These are phyloP conservation scores for Entonaema liquescens DNA, from an alignment of 495 filamentous ascomycete genomes.

Conservation along the genomic window DNA sequence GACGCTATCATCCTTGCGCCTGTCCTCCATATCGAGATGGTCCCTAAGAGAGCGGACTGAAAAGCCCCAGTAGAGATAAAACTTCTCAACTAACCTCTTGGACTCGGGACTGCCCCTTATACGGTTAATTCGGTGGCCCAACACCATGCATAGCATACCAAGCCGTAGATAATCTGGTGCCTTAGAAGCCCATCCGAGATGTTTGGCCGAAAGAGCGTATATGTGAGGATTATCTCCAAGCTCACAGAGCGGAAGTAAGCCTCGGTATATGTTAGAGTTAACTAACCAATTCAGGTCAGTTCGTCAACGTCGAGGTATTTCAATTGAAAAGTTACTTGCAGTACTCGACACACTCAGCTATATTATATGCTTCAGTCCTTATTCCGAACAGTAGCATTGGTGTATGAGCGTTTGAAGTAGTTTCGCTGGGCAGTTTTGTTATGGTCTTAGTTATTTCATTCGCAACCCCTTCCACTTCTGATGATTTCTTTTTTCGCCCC, in stretches of 20 bases:
- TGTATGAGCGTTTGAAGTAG: background rate
- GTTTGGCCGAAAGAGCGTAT: constrained; percentile 39
- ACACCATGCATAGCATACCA: constrained; percentile 46
- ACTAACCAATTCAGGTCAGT: constrained; percentile 29
- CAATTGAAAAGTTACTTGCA: constrained; percentile 18
- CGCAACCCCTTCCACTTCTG: background rate
- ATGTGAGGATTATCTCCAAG: constrained; percentile 46
- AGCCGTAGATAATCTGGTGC: constrained; percentile 42
- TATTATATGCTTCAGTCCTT: background rate
- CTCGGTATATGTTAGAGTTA: constrained; percentile 46
- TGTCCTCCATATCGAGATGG: constrained; percentile 33
- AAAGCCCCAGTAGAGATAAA: constrained; percentile 47
- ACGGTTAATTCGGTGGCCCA: constrained; percentile 49
- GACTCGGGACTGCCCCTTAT: constrained; percentile 8
- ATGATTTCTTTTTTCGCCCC: constrained; percentile 3
- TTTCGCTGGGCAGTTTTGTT: background rate
- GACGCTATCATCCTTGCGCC: constrained; percentile 33
- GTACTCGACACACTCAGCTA: constrained; percentile 22
- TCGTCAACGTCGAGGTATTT: background rate
- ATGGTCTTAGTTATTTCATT: background rate
- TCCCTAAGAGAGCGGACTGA: constrained; percentile 48
- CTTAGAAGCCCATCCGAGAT: constrained; percentile 22
- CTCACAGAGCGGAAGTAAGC: constrained; percentile 34
- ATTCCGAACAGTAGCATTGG: constrained; percentile 1
- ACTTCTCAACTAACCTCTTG: constrained; percentile 33